Evolutionary conservation across 208 protist genomes (phyloP).

Genomic region (Histomonas meleagridis): DNA sequence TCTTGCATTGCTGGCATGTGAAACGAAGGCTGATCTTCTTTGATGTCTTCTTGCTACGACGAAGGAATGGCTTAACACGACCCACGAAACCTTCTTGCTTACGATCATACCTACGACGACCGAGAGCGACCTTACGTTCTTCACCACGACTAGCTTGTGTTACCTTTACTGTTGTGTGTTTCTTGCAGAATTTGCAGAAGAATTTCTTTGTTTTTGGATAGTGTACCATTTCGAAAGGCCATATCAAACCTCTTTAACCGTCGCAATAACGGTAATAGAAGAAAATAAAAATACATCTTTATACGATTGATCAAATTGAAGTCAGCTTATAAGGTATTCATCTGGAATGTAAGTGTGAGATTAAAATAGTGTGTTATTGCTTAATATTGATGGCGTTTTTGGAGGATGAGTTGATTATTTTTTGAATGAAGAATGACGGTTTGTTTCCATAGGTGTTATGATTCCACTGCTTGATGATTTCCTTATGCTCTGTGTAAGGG

Average conservation of each 20-base stretch:
- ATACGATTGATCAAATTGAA: too few relatives aligned
- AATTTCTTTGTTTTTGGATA: slow-evolving; percentile 32
- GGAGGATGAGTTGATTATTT: too few relatives aligned
- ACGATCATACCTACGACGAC: slow-evolving; percentile 11
- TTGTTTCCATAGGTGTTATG: too few relatives aligned
- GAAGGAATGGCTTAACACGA: slow-evolving; percentile 7
- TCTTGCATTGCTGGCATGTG: slow-evolving; percentile 22
- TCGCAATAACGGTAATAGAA: too few relatives aligned
- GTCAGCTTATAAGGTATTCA: too few relatives aligned
- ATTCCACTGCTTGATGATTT: too few relatives aligned
- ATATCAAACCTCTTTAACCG: background rate
- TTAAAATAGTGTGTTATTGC: too few relatives aligned
- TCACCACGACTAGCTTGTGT: slow-evolving; percentile 15
- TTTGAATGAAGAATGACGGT: too few relatives aligned
- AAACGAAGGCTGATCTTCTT: slow-evolving; percentile 34
- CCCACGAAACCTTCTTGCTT: slow-evolving; percentile 26
- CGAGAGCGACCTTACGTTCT: background rate
- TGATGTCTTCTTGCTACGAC: slow-evolving; percentile 30
- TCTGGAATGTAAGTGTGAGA: too few relatives aligned
- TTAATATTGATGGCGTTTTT: too few relatives aligned
- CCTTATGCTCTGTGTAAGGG: too few relatives aligned
- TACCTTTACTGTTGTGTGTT: background rate
- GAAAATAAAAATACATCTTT: too few relatives aligned
- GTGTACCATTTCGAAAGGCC: background rate
- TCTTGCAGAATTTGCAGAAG: slow-evolving; percentile 35